phyloP scores from a whole-genome alignment of 2,329 filamentous ascomycete genomes.

The Colletotrichum cordylinicola region DNA sequence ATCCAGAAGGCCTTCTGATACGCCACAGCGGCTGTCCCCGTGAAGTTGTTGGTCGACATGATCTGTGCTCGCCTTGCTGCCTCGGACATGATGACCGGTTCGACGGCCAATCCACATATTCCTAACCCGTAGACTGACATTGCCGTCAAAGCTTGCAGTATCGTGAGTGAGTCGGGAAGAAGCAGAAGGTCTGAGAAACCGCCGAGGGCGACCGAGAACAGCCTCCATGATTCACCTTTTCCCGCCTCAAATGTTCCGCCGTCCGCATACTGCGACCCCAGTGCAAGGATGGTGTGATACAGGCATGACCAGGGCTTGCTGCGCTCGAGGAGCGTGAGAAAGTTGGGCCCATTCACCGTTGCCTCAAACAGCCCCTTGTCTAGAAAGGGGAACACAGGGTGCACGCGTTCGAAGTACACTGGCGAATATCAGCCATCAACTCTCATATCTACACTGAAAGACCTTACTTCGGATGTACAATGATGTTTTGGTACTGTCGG shows the following conservation, averaged over 20 bases:
- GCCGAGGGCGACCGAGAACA: constrained; percentile 41
- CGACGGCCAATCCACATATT: constrained; percentile 34
- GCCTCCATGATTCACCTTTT: constrained; percentile 41
- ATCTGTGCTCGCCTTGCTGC: constrained; percentile 35
- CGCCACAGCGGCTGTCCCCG: constrained; percentile 3
- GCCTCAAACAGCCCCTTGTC: constrained; percentile 40
- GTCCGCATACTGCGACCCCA: constrained; percentile 40
- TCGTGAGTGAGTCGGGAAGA: constrained; percentile 33
- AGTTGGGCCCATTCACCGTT: constrained; percentile 29
- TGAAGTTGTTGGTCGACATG: constrained; percentile 26
- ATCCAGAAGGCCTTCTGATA: constrained; percentile 36
- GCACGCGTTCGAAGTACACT: constrained; percentile 45
- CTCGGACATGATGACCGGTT: constrained; percentile 35
- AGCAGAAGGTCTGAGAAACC: constrained; percentile 37
- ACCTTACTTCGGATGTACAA: constrained; percentile 15
- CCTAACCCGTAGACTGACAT: constrained; percentile 33
- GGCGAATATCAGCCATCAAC: not conserved
- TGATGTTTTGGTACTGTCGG: not conserved
- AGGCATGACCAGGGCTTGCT: constrained; percentile 40
- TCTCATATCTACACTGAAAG: not conserved
- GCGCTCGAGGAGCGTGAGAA: constrained; percentile 27
- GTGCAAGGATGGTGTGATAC: constrained; percentile 42
- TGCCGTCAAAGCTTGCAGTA: constrained; percentile 35
- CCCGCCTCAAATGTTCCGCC: constrained; percentile 43
- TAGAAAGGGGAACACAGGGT: constrained; percentile 46